Evolutionary conservation across 31 red algal genomes (phyloP), one percentile per base, ranked within the genome.

Genomic region (Asparagopsis taxiformis): DNA sequence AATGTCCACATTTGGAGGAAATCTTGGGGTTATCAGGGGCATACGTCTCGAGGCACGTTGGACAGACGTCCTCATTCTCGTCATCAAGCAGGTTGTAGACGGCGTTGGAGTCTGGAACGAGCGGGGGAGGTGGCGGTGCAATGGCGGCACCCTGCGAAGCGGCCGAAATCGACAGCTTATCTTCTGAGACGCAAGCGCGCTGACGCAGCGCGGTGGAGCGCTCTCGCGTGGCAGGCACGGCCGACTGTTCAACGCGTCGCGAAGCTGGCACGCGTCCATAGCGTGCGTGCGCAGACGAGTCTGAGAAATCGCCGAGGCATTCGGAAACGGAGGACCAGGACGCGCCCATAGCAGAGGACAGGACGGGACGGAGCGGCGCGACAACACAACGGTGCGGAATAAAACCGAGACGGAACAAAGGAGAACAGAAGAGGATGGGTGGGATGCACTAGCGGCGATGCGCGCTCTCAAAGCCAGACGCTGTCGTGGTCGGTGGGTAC

Each of bases 11-110:
- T 29, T 43, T 64, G 2, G 83, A 70, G 13, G 46, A 19, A 72
- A 94, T 94, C 30, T 81, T 75, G 2, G 91, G 91, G 59, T 94
- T 88, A 59, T 86, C 81, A 9, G 75, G 64, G 2, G 75, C 69
- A 33, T 94, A 94, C 8, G 19, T 61, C 39, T 94, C 91, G 0
- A 94, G 62, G 65, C 91, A 94, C 4, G 91, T 94, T 4, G 91
- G 91, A 49, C 91, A 94, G 11, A 88, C 85, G 37, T 94, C 91
- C 35, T 94, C 91, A 36, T 94, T 65, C 41, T 88, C 85, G 37
- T 82, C 87, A 15, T 78, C 84, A 1, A 86, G 35, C 0, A 94
- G 65, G 34, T 87, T 78, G 62, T 94, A 94, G 35, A 94, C 83
- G 20, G 91, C 61, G 68, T 82, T 75, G 9, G 91, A 76, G 33